A percentile compares a stretch with the other conserved stretches of the same genome.
phyloP scores from a whole-genome alignment of 345 rosid species.

The Gossypium anomalum region DNA sequence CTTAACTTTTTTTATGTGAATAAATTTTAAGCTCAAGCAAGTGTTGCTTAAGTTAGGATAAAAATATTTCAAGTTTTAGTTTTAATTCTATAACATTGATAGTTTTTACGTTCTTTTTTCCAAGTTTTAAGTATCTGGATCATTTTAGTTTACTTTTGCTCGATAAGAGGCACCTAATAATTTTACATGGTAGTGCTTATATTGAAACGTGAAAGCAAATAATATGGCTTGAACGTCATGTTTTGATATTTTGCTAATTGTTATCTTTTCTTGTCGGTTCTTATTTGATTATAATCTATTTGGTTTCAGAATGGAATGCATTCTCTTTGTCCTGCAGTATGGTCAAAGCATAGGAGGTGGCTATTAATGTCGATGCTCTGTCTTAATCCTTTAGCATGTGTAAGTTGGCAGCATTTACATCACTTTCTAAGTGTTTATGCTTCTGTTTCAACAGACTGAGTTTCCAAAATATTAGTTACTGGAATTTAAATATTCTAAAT shows the following conservation, averaged over 20 bases:
- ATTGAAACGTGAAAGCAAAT: background rate
- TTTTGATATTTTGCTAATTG: background rate
- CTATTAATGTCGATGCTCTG: slow-evolving; percentile 94
- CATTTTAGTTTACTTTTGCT: background rate
- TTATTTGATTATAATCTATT: slow-evolving; percentile 4
- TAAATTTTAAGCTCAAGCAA: background rate
- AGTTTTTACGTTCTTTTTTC: background rate
- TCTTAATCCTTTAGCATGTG: slow-evolving; percentile 85
- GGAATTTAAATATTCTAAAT: too few species aligned
- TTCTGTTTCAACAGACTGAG: too few species aligned
- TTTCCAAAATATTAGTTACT: too few species aligned
- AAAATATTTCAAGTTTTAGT: background rate
- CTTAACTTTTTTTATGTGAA: background rate
- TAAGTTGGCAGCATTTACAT: slow-evolving; percentile 40
- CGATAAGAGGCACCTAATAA: background rate
- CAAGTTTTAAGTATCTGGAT: background rate
- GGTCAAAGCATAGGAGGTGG: slow-evolving; percentile 97
- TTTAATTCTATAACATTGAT: background rate
- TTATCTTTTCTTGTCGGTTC: background rate
- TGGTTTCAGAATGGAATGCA: slow-evolving; percentile 80
- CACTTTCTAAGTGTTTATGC: too few species aligned
- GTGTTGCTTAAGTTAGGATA: background rate
- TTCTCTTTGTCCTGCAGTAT: slow-evolving; percentile 89
- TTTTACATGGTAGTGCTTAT: background rate
- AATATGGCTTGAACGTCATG: background rate